A percentile compares a stretch with the other conserved stretches of the same genome.
Evolutionary conservation across 805 yeast species (phyloP).

Genomic region (Wickerhamiella parazyma): DNA sequence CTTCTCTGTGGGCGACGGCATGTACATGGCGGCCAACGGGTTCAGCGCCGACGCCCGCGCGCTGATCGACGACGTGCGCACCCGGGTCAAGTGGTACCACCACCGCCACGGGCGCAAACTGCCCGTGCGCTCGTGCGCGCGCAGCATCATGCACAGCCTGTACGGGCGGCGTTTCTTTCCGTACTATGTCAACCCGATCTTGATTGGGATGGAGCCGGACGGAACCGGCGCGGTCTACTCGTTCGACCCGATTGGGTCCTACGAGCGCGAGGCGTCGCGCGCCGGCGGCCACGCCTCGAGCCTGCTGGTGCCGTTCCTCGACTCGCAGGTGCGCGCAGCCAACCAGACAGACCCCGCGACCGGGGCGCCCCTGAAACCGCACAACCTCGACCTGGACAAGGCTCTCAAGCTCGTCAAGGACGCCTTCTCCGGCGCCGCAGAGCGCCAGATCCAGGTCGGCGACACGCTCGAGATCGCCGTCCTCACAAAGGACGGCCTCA

Average conservation of each 20-base stretch:
- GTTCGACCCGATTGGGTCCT: conserved; percentile 95
- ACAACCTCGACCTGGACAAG: conserved; percentile 65
- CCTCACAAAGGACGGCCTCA: conserved; percentile 86
- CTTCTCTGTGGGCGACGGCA: conserved; percentile 74
- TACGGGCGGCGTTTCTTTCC: conserved; percentile 95
- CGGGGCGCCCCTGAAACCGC: conserved; percentile 44
- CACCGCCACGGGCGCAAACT: conserved; percentile 70
- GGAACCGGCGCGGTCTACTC: conserved; percentile 94
- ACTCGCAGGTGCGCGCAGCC: conserved; percentile 91
- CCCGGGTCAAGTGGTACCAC: conserved; percentile 64
- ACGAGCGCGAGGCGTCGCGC: conserved; percentile 92
- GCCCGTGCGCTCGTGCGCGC: conserved; percentile 62
- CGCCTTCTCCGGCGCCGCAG: conserved; percentile 92
- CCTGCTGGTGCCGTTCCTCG: conserved; percentile 92
- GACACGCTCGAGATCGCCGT: conserved; percentile 86
- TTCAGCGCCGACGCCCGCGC: conserved; percentile 92
- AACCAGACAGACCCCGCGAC: conserved; percentile 78
- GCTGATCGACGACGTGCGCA: conserved; percentile 53
- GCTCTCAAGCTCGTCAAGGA: conserved; percentile 80
- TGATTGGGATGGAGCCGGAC: conserved; percentile 83
- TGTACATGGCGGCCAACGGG: conserved; percentile 85
- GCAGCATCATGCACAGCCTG: conserved; percentile 76
- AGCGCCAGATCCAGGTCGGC: conserved; percentile 97
- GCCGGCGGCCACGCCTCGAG: conserved; percentile 98
- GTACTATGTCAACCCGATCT: conserved; percentile 84